Conservation (phyloP, 2,329 filamentous ascomycete species). For the Microcyclospora pomicola region DNA sequence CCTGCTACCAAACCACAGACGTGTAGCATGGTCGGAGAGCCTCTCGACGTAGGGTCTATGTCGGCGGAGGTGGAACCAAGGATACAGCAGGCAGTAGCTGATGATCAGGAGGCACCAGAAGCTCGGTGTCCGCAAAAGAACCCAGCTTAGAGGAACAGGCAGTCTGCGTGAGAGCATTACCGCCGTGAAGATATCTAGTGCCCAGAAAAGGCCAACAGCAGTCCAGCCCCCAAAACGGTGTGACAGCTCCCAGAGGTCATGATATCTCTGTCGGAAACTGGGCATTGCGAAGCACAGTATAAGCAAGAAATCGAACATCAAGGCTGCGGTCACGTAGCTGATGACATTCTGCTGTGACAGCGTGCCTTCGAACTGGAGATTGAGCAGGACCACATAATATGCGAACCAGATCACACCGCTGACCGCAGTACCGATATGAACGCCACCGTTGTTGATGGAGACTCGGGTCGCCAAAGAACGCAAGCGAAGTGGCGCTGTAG, state of each 20-base stretch:
- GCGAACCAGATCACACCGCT: conserved; percentile 32
- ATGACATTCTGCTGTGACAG: conserved; percentile 2
- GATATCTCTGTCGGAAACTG: conserved; percentile 44
- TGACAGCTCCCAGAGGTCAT: conserved; percentile 56
- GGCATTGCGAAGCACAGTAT: conserved; percentile 54
- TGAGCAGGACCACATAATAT: conserved; percentile 23
- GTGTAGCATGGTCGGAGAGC: conserved; percentile 58
- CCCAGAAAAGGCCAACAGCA: conserved; percentile 51
- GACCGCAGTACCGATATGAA: conserved; percentile 26
- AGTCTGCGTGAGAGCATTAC: conserved; percentile 11
- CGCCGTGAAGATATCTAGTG: conserved; percentile 42
- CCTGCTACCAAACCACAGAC: conserved; percentile 54
- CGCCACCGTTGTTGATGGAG: conserved; percentile 26
- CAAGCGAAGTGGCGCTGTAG: conserved; percentile 21
- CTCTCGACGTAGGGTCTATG: conserved; percentile 51
- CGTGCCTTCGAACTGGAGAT: conserved; percentile 11
- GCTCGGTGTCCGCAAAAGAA: conserved; percentile 27
- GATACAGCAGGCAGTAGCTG: conserved; percentile 52
- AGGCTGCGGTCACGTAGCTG: conserved; percentile 35
- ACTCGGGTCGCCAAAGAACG: conserved; percentile 26
- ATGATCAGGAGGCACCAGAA: conserved; percentile 57
- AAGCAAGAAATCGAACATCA: conserved; percentile 42
- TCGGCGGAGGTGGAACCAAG: conserved; percentile 59
- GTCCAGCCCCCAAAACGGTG: conserved; percentile 66
- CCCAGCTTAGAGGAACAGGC: too few relatives aligned